phyloP scores from a whole-genome alignment of 225 moss, liverwort and hornwort species.

The Anthoceros angustus region DNA sequence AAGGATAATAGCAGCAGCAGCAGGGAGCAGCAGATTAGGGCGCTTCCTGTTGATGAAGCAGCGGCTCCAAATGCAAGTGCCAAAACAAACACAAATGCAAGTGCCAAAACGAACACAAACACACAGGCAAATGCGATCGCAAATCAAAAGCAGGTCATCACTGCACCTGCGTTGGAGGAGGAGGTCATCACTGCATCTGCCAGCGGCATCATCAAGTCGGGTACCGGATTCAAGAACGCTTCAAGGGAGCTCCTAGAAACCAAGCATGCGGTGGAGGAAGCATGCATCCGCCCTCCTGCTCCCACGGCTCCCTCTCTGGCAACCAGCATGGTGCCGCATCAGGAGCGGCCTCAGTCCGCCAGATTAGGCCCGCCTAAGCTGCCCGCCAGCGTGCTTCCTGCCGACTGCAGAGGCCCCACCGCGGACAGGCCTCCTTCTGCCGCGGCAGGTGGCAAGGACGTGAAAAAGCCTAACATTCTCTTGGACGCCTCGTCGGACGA shows the following conservation, averaged over 20 bases:
- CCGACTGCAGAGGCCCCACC: constrained; percentile 2
- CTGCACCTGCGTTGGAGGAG: too few relatives aligned
- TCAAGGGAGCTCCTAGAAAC: too few relatives aligned
- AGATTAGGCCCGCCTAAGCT: constrained; percentile 45
- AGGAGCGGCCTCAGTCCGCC: constrained; percentile 36
- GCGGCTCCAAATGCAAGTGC: too few relatives aligned
- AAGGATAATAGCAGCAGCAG: background rate
- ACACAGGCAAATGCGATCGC: too few relatives aligned
- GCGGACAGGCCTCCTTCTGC: background rate
- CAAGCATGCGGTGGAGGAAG: background rate
- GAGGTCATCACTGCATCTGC: too few relatives aligned
- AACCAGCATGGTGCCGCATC: constrained; percentile 15
- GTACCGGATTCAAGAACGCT: too few relatives aligned
- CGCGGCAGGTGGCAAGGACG: background rate
- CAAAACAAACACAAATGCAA: too few relatives aligned
- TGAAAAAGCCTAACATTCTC: background rate
- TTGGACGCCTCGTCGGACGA: background rate
- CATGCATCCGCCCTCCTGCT: constrained; percentile 3
- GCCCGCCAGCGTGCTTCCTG: constrained; percentile 11
- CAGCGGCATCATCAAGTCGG: too few relatives aligned
- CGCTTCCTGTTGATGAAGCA: too few relatives aligned
- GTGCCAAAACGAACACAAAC: too few relatives aligned
- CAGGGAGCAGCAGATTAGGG: background rate
- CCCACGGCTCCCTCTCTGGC: constrained; percentile 10
- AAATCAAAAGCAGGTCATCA: too few relatives aligned